Conservation (phyloP, 164 flowering plant species). For the Cinnamomum micranthum region DNA sequence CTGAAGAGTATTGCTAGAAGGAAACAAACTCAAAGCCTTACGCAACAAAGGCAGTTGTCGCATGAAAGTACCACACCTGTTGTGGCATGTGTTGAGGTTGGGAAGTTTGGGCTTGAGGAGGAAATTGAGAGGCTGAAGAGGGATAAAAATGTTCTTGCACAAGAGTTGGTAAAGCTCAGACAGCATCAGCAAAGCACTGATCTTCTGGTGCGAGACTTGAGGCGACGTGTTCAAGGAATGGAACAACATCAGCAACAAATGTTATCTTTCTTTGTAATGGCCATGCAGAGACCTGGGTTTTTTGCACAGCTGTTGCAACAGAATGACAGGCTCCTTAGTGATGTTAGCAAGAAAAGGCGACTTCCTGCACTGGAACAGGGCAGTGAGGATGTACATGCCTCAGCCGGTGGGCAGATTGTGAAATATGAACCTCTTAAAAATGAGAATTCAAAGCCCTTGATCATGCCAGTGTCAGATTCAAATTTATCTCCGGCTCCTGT, state of each 20-base stretch:
- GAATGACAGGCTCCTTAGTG: conserved; percentile 53
- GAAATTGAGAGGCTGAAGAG: conserved; percentile 62
- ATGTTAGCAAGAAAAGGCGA: conserved; percentile 48
- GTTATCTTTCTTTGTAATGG: conserved; percentile 78
- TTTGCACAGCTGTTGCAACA: conserved; percentile 53
- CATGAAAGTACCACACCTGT: background rate
- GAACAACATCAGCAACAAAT: conserved; percentile 66
- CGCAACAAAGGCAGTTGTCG: conserved; percentile 28
- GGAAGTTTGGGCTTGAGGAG: conserved; percentile 52
- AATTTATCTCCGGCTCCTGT: background rate
- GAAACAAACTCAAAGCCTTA: conserved; percentile 26
- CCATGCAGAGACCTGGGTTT: conserved; percentile 57
- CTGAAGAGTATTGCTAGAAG: conserved; percentile 65
- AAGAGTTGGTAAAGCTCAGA: conserved; percentile 63
- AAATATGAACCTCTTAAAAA: conserved; percentile 7
- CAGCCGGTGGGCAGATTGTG: conserved; percentile 4
- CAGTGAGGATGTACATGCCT: background rate
- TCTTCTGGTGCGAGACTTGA: conserved; percentile 43
- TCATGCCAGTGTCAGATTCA: background rate
- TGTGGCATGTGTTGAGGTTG: conserved; percentile 52
- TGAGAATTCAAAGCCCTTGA: conserved; percentile 10
- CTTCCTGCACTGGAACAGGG: conserved; percentile 8
- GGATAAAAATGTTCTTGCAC: conserved; percentile 59
- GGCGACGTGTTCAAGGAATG: conserved; percentile 46
- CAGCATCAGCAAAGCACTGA: conserved; percentile 66